Evolutionary conservation across 2,329 filamentous ascomycete genomes (phyloP), one percentile per base, ranked within the genome.

Genomic region (Aspergillus sclerotialis): DNA sequence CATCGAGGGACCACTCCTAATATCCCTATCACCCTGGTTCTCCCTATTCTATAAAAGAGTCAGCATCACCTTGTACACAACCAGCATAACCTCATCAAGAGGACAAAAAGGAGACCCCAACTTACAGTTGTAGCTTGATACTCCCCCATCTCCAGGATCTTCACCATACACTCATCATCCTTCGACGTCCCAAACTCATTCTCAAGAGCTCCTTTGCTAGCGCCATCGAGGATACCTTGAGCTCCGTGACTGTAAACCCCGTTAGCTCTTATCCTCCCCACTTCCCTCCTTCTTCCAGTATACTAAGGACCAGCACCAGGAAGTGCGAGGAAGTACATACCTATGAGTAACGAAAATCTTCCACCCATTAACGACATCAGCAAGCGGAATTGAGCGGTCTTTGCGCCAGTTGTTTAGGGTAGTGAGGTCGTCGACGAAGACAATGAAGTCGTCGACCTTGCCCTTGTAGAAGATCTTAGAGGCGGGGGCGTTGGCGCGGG

Each of bases 341-440:
- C 82, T 84, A 70, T 93, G 84, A 23, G 88, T 94, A 28, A 83
- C 70, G 55, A 94, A 94, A 55, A 98, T 73, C 73, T 94, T 85
- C 73, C 86, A 96, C 6, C 83, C 75, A 38, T 81, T 86, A 36
- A 96, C 75, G 37, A 98, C 89, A 53, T 95, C 80, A 2, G 84
- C 75, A 30, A 96, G 68, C 24, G 92, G 84, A 18, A 92, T 69
- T 18, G 75, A 80, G 57, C 77, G 80, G 70, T 96, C 90, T 4
- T 60, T 68, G 70, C 80, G 78, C 90, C 90, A 96, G 63, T 90
- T 80, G 64, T 84, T 71, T 53, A 86, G 79, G 31, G 73, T 70
- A 40, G 84, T 59, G 11, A 65, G 30, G 37, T 58, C 56, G 14
- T 60, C 53, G 10, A 60, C 50, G 39, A 59, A 78, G 64, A 84